Base-by-base conservation (phyloP, 2,329 filamentous ascomycete species). In the Sporothrix phasma region DNA sequence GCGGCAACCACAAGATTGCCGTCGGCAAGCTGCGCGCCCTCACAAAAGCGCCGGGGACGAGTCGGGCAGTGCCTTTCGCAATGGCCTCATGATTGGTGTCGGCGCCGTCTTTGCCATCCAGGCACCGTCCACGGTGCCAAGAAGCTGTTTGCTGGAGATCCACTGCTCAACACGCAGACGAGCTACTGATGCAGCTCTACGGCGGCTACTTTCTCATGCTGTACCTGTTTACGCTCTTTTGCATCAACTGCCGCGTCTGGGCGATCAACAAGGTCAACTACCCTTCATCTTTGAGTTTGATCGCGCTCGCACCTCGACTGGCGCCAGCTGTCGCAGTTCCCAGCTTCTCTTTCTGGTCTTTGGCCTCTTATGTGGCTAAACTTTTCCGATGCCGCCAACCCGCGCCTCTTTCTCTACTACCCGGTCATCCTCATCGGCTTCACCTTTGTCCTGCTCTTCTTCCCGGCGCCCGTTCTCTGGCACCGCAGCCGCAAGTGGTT, bases 201-300 rank as follows among this genome's bases (percentile, higher is more conserved):
- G 94, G 81, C 11, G 94, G 94, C 1, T 97, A 95, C 74, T 95
- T 96, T 70, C 79, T 97, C 31, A 86, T 90, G 74, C 81, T 95
- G 5, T 81, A 91, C 51, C 79, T 97, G 22, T 88, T 95, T 71
- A 78, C 88, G 10, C 77, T 95, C n/a, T 97, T 97, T 72, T 91
- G 89, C 71, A 71, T 96, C 41, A 87, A 92, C 71, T 96, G 92
- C 73, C 86, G 87, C 64, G 76, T 96, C 17, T 99, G 93, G 91
- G 85, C 86, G 5, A 79, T 79, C 61, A 86, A 88, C 73, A 95
- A 93, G 75, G 90, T 99, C 76, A 99, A 99, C 73, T 97, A 97
- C 73, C 84, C 88, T 97, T 97, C 74, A 91, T 97, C 69, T 99
- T 99, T 72, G 94, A 99, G 76, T 94, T 96, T 72, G 92, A 97